Evolutionary conservation across 2,329 filamentous ascomycete genomes (phyloP).

Genomic region (Helotiales sp.): DNA sequence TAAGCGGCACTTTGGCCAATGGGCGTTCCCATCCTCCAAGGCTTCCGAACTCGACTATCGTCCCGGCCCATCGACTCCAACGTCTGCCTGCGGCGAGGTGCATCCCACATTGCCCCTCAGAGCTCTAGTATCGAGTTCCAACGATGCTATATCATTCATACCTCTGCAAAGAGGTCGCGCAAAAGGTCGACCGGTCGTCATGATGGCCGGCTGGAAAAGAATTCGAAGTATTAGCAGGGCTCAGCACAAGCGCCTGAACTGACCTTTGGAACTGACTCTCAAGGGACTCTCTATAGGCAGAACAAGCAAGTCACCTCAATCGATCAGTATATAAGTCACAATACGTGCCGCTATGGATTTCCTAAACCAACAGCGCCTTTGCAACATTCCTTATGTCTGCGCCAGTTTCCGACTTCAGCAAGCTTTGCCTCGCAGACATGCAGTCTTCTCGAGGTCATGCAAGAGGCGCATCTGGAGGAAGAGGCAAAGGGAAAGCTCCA

Average conservation of each 20-base stretch:
- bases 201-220: slow-evolving; percentile 21
- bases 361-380: slow-evolving; percentile 7
- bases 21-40: slow-evolving; percentile 5
- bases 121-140: slow-evolving; percentile 5
- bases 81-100: slow-evolving; percentile 15
- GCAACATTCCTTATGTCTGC: slow-evolving; percentile 30
- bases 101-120: slow-evolving; percentile 4
- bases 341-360: slow-evolving; percentile 24
- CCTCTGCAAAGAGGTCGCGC: no score
- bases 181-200: slow-evolving; percentile 29
- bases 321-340: slow-evolving; percentile 27
- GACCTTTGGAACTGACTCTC: slow-evolving; percentile 21
- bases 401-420: slow-evolving; percentile 31
- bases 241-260: slow-evolving; percentile 20
- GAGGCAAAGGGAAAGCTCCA: slow-evolving; percentile 23
- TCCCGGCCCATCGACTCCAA: background rate
- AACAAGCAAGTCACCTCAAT: slow-evolving; percentile 14
- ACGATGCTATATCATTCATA: slow-evolving; percentile 16
- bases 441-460: slow-evolving; percentile 22
- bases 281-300: slow-evolving; percentile 25
- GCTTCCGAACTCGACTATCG: slow-evolving; percentile 7
- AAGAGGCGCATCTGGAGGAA: slow-evolving; percentile 12
- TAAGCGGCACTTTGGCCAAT: slow-evolving; percentile 1
- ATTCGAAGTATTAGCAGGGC: slow-evolving; percentile 11
- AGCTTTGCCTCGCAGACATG: slow-evolving; percentile 33